A percentile compares a stretch with the other conserved stretches of the same genome.
Evolutionary conservation across 2,329 filamentous ascomycete species (phyloP).

Genomic region (Penicillium sp.): DNA sequence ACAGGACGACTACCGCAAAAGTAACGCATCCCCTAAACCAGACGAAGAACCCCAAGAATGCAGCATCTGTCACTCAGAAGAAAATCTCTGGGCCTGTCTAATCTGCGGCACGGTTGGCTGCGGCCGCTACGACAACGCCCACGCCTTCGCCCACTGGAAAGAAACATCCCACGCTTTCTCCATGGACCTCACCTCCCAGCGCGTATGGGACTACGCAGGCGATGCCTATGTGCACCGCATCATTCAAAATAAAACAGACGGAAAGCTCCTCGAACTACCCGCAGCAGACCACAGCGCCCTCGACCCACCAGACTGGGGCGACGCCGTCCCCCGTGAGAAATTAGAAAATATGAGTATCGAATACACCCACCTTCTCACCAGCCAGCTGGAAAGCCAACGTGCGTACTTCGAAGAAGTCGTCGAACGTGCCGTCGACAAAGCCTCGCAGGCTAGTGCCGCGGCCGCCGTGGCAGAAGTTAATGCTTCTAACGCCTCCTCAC

Average conservation of each 20-base stretch:
- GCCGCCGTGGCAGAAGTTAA: slow-evolving; percentile 54
- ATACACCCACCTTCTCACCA: slow-evolving; percentile 90
- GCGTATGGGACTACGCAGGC: slow-evolving; percentile 96
- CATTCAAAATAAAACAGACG: slow-evolving; percentile 89
- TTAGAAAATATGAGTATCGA: slow-evolving; percentile 81
- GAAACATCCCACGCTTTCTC: slow-evolving; percentile 85
- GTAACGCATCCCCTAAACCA: slow-evolving; percentile 51
- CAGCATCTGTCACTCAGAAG: slow-evolving; percentile 71
- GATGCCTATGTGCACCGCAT: slow-evolving; percentile 95
- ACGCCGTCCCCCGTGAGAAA: slow-evolving; percentile 56
- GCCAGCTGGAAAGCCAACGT: slow-evolving; percentile 87
- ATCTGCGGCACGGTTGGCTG: slow-evolving; percentile 92
- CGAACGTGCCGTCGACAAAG: slow-evolving; percentile 85
- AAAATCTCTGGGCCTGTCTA: slow-evolving; percentile 92
- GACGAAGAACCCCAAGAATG: slow-evolving; percentile 63
- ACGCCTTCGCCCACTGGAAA: slow-evolving; percentile 92
- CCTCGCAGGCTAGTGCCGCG: slow-evolving; percentile 65
- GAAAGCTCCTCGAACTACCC: slow-evolving; percentile 88
- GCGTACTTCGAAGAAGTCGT: slow-evolving; percentile 93
- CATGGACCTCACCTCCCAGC: slow-evolving; percentile 87
- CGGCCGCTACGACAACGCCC: slow-evolving; percentile 88
- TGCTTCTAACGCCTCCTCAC: slow-evolving; percentile 61
- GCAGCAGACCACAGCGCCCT: slow-evolving; percentile 49
- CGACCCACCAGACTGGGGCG: slow-evolving; percentile 44
- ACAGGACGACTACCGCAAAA: slow-evolving; percentile 54